Conservation (phyloP, 148 eudicot genomes). For the Camellia granthamiana region DNA sequence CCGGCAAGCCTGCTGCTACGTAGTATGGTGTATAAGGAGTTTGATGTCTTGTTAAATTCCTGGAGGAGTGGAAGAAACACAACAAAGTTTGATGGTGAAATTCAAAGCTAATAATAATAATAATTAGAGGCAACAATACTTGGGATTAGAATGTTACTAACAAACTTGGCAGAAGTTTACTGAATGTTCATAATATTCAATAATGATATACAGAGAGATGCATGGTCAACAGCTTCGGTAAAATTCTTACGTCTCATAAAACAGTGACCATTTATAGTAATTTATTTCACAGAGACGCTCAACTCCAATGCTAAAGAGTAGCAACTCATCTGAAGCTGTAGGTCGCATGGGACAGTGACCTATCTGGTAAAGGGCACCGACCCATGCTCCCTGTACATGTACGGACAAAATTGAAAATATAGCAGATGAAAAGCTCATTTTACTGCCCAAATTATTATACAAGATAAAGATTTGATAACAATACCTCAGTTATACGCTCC, state of each 20-base stretch:
- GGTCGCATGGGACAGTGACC: not conserved
- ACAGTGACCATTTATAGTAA: too few relatives aligned
- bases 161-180: not conserved
- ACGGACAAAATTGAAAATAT: not conserved
- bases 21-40: constrained; percentile 88
- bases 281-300: not conserved
- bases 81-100: not conserved
- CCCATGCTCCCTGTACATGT: not conserved
- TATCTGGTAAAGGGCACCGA: not conserved
- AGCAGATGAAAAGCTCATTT: not conserved
- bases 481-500: constrained; percentile 94
- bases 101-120: not conserved
- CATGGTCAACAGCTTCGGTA: not conserved
- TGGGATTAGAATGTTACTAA: not conserved
- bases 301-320: not conserved
- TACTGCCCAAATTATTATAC: not conserved
- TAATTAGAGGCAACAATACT: not conserved
- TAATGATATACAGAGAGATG: not conserved
- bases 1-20: constrained; percentile 99
- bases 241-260: not conserved
- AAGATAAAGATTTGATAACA: not conserved
- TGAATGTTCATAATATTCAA: not conserved
- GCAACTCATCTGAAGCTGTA: not conserved
- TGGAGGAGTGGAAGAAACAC: constrained; percentile 28
- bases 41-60: constrained; percentile 96